Base-by-base conservation (phyloP, 345 rosid genomes). In the Syzygium aromaticum region DNA sequence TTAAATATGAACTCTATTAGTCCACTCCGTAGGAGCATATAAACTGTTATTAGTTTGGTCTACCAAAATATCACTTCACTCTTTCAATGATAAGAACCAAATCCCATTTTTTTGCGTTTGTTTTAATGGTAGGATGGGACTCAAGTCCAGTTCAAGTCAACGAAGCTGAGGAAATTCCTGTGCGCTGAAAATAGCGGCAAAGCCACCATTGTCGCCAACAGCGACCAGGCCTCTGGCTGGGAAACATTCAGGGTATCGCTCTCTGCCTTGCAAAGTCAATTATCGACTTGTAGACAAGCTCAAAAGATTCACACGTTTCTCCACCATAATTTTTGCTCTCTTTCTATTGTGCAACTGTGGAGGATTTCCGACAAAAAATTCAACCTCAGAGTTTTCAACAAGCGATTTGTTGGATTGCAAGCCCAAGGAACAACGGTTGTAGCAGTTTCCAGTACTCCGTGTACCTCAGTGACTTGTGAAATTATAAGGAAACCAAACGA, bases 81-180 rank as follows among this genome's bases (percentile, higher is more conserved):
- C 23, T 67, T 67, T 67, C 23, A 17, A 8, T 33, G 78, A 67
- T 23, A 87, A 52, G 82, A 85, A 14, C 28, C 54, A 11, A 84
- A 83, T 87, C 52, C 43, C 77, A 8, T 63, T 40, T 52, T 85
- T 30, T 25, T 28, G n/a, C 61, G 38, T 52, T 19, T 87, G 84
- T 43, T 38, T 61, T 22, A 33, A 90, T 73, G 51, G 78, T 14
- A 92, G 94, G 93, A 92, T 88, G 94, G 93, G 86, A 85, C 92
- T 2, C 89, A 84, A 85, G 90, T 91, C 73, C 90, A 87, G 22
- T 88, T 92, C 27, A 52, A 87, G 87, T 91, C 92, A 30, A 54
- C 85, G 23, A 88, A 87, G 88, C 84, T 89, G 2, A 86, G 84
- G 84, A 91, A 38, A 73, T 89, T 73, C 86, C 64, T 92, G 11